Evolutionary conservation across 2,329 filamentous ascomycete species (phyloP).

Genomic region (Lasiodiplodia citricola): DNA sequence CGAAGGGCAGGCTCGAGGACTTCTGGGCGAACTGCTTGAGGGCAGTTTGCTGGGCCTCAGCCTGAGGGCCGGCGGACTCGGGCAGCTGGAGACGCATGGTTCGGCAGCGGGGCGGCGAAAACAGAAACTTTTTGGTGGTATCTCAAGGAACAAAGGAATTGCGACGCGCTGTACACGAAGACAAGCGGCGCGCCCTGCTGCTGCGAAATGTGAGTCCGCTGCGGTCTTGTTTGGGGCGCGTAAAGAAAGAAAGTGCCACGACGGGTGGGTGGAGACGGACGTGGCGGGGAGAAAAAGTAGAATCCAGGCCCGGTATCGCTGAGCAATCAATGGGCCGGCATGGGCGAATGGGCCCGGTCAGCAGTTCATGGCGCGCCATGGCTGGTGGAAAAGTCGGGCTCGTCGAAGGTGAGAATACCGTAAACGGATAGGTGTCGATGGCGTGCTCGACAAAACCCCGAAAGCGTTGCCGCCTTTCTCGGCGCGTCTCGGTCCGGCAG

Average conservation of each 20-base stretch:
- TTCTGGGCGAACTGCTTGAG: constrained; percentile 47
- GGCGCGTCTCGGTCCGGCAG: constrained; percentile 11
- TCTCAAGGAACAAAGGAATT: not conserved
- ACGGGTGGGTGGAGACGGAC: not conserved
- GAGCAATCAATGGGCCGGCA: constrained; percentile 20
- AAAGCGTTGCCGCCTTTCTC: not conserved
- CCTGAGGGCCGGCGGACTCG: constrained; percentile 44
- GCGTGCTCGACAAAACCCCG: constrained; percentile 20
- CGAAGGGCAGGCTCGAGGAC: constrained; percentile 59
- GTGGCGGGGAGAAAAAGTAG: constrained; percentile 23
- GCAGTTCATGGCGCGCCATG: constrained; percentile 6
- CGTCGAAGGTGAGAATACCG: not conserved
- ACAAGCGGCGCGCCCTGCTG: constrained; percentile 1
- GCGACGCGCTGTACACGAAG: not conserved
- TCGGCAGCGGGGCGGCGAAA: constrained; percentile 10
- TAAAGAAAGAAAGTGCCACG: not conserved
- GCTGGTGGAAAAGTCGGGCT: constrained; percentile 12
- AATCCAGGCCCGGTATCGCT: constrained; percentile 23
- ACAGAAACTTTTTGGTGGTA: constrained; percentile 17
- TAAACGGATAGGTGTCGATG: constrained; percentile 15
- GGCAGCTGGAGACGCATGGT: constrained; percentile 46
- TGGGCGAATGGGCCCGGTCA: not conserved
- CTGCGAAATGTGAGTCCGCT: not conserved
- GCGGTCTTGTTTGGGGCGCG: constrained; percentile 1
- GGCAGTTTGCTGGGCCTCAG: constrained; percentile 30